A percentile compares a stretch with the other conserved stretches of the same genome.
Conservation (phyloP, 345 rosid species). For the Zanthoxylum bungeanum region DNA sequence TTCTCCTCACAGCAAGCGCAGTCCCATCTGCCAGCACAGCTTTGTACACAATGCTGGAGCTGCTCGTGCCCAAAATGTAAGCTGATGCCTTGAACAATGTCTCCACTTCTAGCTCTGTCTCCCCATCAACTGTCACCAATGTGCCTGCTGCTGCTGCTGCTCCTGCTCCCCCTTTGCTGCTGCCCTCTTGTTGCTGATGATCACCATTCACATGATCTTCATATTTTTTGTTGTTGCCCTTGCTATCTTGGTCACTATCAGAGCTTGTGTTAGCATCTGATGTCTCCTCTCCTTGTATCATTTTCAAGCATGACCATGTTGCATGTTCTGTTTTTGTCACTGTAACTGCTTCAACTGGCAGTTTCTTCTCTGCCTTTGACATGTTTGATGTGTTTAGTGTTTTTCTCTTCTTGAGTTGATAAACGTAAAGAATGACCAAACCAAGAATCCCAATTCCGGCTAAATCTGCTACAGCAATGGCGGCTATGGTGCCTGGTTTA, state of each 20-base stretch:
- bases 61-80: constrained; percentile 62
- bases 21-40: constrained; percentile 73
- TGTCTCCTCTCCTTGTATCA: constrained; percentile 36
- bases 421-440: constrained; percentile 56
- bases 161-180: constrained; percentile 24
- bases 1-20: constrained; percentile 78
- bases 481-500: constrained; percentile 68
- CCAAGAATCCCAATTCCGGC: constrained; percentile 64
- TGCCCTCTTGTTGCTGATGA: constrained; percentile 13
- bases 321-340: constrained; percentile 9
- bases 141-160: constrained; percentile 33
- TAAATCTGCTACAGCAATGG: constrained; percentile 55
- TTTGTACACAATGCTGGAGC: constrained; percentile 73
- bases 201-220: constrained; percentile 19
- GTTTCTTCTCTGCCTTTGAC: constrained; percentile 22
- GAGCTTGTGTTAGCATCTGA: constrained; percentile 48
- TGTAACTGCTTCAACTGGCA: constrained; percentile 23
- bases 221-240: constrained; percentile 7
- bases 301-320: constrained; percentile 52
- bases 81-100: constrained; percentile 82
- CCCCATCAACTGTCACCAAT: constrained; percentile 66
- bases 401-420: constrained; percentile 60
- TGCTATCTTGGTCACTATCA: constrained; percentile 53
- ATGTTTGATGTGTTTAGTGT: neutral
- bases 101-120: constrained; percentile 67